A percentile compares a stretch with the other conserved stretches of the same genome.
Conservation (phyloP, 1,284 basidiomycete species). For the Stygiomarasmius scandens region DNA sequence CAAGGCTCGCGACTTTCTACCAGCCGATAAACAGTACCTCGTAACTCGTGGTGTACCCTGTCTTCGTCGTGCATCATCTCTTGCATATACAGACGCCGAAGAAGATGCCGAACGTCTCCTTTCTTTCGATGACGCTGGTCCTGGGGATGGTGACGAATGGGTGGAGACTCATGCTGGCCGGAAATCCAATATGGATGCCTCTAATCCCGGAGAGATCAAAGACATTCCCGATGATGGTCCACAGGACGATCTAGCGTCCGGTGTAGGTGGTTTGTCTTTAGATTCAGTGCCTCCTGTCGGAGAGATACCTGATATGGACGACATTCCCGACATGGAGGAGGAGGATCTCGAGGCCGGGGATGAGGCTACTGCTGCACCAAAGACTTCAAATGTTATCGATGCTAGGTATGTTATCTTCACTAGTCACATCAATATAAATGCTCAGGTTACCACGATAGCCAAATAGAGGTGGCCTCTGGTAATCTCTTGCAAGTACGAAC, state of each 20-base stretch:
- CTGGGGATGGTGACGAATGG: constrained; percentile 77
- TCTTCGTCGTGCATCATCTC: constrained; percentile 85
- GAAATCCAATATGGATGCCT: constrained; percentile 49
- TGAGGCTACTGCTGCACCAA: constrained; percentile 75
- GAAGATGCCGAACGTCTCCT: constrained; percentile 92
- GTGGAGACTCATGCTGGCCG: constrained; percentile 86
- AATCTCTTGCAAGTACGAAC: constrained; percentile 95
- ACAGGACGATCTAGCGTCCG: constrained; percentile 38
- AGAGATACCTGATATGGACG: constrained; percentile 49
- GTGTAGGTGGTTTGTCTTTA: constrained; percentile 47
- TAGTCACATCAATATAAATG: background rate
- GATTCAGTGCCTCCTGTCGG: constrained; percentile 25
- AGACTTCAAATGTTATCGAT: constrained; percentile 40
- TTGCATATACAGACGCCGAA: constrained; percentile 93
- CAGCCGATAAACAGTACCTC: constrained; percentile 94
- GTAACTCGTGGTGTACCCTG: constrained; percentile 93
- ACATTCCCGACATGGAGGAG: constrained; percentile 93
- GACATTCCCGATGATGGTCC: constrained; percentile 83
- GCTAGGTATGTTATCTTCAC: constrained; percentile 37
- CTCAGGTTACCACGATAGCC: constrained; percentile 38
- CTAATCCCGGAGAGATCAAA: constrained; percentile 65
- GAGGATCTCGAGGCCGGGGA: constrained; percentile 82
- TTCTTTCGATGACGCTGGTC: constrained; percentile 64
- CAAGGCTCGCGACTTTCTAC: constrained; percentile 90
- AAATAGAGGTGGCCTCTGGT: constrained; percentile 66